Conservation (phyloP, 495 filamentous ascomycete genomes). For the Talaromyces wortmannii region DNA sequence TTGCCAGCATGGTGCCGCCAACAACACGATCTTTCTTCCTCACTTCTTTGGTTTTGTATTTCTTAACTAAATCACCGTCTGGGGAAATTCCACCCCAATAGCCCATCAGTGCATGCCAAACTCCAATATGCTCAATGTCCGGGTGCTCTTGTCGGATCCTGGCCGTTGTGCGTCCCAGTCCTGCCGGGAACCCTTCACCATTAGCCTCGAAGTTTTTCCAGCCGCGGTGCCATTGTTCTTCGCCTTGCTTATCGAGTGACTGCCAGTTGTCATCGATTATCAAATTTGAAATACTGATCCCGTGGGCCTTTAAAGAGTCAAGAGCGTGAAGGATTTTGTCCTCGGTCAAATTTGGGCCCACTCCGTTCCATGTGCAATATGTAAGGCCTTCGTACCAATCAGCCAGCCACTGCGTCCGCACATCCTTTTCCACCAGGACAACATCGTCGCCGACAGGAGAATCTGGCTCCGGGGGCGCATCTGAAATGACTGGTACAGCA, state of each 20-base stretch:
- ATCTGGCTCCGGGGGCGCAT: slow-evolving; percentile 18
- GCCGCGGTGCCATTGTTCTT: slow-evolving; percentile 41
- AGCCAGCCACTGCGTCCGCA: slow-evolving; percentile 65
- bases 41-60: slow-evolving; percentile 72
- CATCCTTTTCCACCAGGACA: slow-evolving; percentile 36
- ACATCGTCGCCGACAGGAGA: slow-evolving; percentile 32
- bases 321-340: slow-evolving; percentile 72
- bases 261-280: slow-evolving; percentile 99
- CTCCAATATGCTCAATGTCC: slow-evolving; percentile 75
- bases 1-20: slow-evolving; percentile 61
- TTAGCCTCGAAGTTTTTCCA: slow-evolving; percentile 82
- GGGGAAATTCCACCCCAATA: slow-evolving; percentile 91
- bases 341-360: slow-evolving; percentile 77
- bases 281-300: slow-evolving; percentile 69
- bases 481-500: slow-evolving; percentile 12
- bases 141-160: slow-evolving; percentile 63
- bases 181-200: slow-evolving; percentile 67
- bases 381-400: slow-evolving; percentile 84
- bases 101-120: slow-evolving; percentile 94
- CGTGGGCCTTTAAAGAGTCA: slow-evolving; percentile 58
- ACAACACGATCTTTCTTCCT: slow-evolving; percentile 45
- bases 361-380: slow-evolving; percentile 88
- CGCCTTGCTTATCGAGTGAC: slow-evolving; percentile 54
- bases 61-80: slow-evolving; percentile 60
- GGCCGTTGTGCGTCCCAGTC: slow-evolving; percentile 60